These are phyloP conservation scores for Backusella psychrophila DNA, from an alignment of 192 early-diverging fungal genomes.

Conservation along the genomic window DNA sequence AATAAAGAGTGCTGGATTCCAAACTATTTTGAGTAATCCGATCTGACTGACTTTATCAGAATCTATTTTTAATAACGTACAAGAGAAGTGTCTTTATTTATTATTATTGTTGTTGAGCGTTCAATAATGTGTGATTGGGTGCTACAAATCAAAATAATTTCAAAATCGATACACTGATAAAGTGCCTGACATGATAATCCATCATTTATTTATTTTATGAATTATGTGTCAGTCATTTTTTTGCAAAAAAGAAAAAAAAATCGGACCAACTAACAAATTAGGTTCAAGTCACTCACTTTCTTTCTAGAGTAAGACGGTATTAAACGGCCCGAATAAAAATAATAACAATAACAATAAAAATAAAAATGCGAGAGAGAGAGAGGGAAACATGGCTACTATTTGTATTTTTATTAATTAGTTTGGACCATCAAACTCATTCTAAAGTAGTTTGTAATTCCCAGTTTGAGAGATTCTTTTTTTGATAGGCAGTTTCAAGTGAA, in stretches of 20 bases:
- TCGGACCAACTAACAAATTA: not conserved
- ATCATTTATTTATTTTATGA: not conserved
- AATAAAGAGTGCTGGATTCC: not conserved
- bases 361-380: no score
- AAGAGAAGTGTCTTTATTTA: not conserved
- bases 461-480: not conserved
- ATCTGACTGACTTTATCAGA: not conserved
- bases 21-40: not conserved
- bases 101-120: not conserved
- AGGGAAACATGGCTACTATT: no score
- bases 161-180: not conserved
- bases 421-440: not conserved
- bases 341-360: no score
- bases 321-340: not conserved
- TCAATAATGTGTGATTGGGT: not conserved
- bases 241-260: not conserved
- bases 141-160: no score
- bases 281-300: not conserved
- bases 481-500: not conserved
- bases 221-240: not conserved
- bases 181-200: not conserved
- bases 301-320: not conserved
- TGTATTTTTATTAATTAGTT: not conserved
- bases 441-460: not conserved
- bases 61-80: not conserved